These are phyloP conservation scores for Trypanosoma cruzi DNA, from an alignment of 208 protist genomes.

Conservation along the genomic window DNA sequence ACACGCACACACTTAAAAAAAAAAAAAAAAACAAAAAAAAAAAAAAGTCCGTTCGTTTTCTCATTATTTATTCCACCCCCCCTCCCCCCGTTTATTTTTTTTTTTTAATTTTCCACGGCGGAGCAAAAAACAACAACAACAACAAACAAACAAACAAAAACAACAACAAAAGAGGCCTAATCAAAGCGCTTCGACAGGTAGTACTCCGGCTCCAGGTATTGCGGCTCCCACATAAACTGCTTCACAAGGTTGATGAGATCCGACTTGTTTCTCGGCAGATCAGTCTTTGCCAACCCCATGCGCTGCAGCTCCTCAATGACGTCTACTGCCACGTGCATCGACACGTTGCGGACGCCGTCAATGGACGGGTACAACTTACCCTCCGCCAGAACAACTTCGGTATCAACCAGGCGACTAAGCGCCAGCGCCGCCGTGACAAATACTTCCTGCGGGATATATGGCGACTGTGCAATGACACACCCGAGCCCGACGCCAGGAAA, in stretches of 20 bases:
- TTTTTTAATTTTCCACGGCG: not conserved
- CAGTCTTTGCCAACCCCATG: conserved; percentile 39
- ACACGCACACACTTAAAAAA: conserved; percentile 5
- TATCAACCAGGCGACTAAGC: conserved; percentile 59
- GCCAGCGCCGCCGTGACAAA: conserved; percentile 72
- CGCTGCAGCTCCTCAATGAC: conserved; percentile 50
- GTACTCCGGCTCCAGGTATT: conserved; percentile 51
- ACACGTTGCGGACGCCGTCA: conserved; percentile 43
- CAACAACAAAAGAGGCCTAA: conserved; percentile 4
- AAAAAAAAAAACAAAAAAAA: conserved; percentile 27
- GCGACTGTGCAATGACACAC: conserved; percentile 64
- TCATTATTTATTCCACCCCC: conserved; percentile 14
- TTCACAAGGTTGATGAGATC: conserved; percentile 46
- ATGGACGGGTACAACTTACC: conserved; percentile 64
- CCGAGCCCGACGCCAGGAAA: conserved; percentile 96
- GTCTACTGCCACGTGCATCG: conserved; percentile 47
- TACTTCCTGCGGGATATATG: conserved; percentile 90
- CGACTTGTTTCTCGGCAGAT: conserved; percentile 38
- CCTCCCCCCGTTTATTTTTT: not conserved
- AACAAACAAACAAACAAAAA: conserved; percentile 5
- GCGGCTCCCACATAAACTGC: conserved; percentile 48
- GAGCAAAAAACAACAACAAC: not conserved
- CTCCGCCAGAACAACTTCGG: conserved; percentile 18
- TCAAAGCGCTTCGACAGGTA: conserved; percentile 66
- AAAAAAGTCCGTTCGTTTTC: conserved; percentile 26